Evolutionary conservation across 805 yeast genomes (phyloP).

Genomic region (Martiniozyma abietophila): DNA sequence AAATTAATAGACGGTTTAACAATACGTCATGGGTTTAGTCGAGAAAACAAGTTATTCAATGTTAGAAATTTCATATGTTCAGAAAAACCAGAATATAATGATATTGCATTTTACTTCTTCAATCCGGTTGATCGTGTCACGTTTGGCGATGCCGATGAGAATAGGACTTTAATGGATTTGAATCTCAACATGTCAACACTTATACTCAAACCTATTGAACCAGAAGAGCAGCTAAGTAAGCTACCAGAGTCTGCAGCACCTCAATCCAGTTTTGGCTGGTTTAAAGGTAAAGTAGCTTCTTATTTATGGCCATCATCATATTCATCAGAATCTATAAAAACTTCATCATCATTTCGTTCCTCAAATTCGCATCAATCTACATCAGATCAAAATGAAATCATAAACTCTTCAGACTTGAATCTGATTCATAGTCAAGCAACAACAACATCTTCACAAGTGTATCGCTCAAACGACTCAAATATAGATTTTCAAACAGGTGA

Average conservation of each 20-base stretch:
- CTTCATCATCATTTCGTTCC: no score
- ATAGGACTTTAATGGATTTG: slow-evolving; percentile 39
- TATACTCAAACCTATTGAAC: slow-evolving; percentile 52
- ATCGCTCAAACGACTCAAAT: no score
- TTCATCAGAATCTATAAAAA: no score
- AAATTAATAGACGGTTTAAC: slow-evolving; percentile 61
- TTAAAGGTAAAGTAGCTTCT: slow-evolving; percentile 16
- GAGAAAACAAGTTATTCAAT: slow-evolving; percentile 36
- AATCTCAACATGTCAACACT: slow-evolving; percentile 62
- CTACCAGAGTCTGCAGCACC: slow-evolving; percentile 7
- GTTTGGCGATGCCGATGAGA: slow-evolving; percentile 56
- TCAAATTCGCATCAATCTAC: no score
- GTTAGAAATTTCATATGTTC: slow-evolving; percentile 56
- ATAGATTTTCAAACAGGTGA: no score
- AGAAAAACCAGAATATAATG: slow-evolving; percentile 38
- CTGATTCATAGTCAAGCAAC: no score
- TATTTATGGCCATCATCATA: slow-evolving; percentile 13
- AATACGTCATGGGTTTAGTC: slow-evolving; percentile 40
- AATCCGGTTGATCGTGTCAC: slow-evolving; percentile 52
- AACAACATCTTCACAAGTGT: no score
- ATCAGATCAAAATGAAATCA: no score
- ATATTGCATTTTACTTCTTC: slow-evolving; percentile 39
- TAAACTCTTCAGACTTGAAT: no score
- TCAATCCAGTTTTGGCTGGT: slow-evolving; percentile 17
- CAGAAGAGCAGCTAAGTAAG: slow-evolving; percentile 13